Base-by-base conservation (phyloP, 148 eudicot species). In the Suaeda aralocaspica region DNA sequence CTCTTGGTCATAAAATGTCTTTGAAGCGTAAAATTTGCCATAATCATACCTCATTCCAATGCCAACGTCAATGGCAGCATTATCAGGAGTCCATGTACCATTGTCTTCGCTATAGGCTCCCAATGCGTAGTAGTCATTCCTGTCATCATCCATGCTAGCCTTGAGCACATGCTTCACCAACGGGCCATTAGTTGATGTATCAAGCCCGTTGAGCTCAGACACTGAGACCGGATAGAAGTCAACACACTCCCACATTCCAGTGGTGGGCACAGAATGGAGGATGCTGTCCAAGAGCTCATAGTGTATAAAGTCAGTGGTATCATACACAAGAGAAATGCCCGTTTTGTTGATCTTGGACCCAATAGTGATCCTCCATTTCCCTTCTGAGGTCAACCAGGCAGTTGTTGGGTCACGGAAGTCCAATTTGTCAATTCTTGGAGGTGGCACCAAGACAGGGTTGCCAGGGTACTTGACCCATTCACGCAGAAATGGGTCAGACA, bases 231-330 rank as follows among this genome's bases (percentile, higher is more conserved):
- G 97, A 72, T 81, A 91, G 52, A 91, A 91, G 64, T 91, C 97
- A 48, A 91, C 91, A 51, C 96, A 91, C 77, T 91, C 96, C 96
- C 96, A 91, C 94, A 91, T 91, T 45, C 97, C 97, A 46, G 94
- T 89, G 19, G 85, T 84, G n/a, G 77, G 72, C 0, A 87, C 90
- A 2, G 51, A 77, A 45, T 91, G 97, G 45, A 91, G 76, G 36
- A 75, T 64, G 9, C 76, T 84, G 8, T 84, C 74, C 48, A 77
- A 34, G 14, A 91, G 77, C 65, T 79, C 81, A 18, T 19, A 91
- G 45, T 22, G 62, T 50, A 69, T 79, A 56, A 91, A 89, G 64
- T 91, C 83, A 10, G 45, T 51, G 1, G 97, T 91, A 19, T 91
- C 97, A 25, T 91, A 91, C 3, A 91, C 88, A 4, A 89, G 61